A percentile compares a stretch with the other conserved stretches of the same genome.
These are phyloP conservation scores for Leccinum uliginosum DNA, from an alignment of 768 basidiomycete genomes.

Conservation along the genomic window DNA sequence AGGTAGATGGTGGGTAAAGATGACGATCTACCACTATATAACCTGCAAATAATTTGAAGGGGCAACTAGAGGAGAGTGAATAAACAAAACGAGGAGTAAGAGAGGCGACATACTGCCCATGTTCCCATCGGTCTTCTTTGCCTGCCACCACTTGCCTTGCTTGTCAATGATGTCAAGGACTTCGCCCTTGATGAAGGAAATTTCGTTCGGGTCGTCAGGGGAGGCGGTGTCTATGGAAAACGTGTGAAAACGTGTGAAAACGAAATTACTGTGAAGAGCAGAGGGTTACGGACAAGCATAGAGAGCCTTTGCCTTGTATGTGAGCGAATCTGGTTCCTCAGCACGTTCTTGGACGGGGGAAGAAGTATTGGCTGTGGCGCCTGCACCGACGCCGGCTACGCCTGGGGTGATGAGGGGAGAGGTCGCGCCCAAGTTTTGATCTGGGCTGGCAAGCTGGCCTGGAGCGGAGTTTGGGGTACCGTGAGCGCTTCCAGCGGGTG, in stretches of 20 bases:
- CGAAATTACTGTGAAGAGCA: slow-evolving; percentile 9
- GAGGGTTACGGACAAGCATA: slow-evolving; percentile 69
- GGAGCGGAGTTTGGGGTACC: slow-evolving; percentile 37
- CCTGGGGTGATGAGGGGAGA: slow-evolving; percentile 71
- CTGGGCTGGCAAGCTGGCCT: slow-evolving; percentile 41
- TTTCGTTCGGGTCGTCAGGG: slow-evolving; percentile 92
- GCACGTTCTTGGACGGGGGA: slow-evolving; percentile 27
- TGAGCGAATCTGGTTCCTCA: slow-evolving; percentile 41
- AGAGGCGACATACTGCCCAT: slow-evolving; percentile 62
- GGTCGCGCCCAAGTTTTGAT: slow-evolving; percentile 41
- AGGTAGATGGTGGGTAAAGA: slow-evolving; percentile 8
- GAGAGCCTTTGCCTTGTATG: slow-evolving; percentile 81
- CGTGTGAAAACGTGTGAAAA: slow-evolving; percentile 21
- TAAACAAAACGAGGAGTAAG: not conserved
- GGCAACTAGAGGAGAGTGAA: slow-evolving; percentile 49
- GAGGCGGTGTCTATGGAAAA: slow-evolving; percentile 81
- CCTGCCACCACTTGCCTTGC: slow-evolving; percentile 93
- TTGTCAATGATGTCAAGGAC: slow-evolving; percentile 90
- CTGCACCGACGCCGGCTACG: slow-evolving; percentile 59
- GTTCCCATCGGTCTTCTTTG: slow-evolving; percentile 70
- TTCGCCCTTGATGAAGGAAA: slow-evolving; percentile 91
- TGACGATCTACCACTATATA: slow-evolving; percentile 43
- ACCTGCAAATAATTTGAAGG: slow-evolving; percentile 85
- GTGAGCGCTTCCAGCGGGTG: slow-evolving; percentile 50
- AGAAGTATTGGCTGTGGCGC: slow-evolving; percentile 28